Evolutionary conservation across 805 yeast genomes (phyloP).

Genomic region (Candida ulmi): DNA sequence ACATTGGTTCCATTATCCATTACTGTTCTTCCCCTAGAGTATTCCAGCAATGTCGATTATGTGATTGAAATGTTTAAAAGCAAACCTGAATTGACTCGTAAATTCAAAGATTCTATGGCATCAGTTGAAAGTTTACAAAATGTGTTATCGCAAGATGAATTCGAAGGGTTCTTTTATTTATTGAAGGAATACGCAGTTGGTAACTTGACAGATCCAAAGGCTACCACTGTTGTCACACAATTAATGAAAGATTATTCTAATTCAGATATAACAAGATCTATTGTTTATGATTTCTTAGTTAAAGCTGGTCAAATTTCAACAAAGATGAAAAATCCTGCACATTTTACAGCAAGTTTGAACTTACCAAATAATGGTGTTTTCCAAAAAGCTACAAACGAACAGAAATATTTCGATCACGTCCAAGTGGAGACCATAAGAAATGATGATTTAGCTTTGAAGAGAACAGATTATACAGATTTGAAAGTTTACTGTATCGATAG

Average conservation of each 20-base stretch:
- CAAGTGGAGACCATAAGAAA: conserved; percentile 16
- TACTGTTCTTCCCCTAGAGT: conserved; percentile 36
- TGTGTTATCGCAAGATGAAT: conserved; percentile 15
- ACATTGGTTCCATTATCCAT: conserved; percentile 36
- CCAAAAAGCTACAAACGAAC: conserved; percentile 36
- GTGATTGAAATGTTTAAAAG: conserved; percentile 24
- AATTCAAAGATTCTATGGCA: conserved; percentile 15
- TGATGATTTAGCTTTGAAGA: conserved; percentile 16
- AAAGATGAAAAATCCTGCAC: conserved; percentile 38
- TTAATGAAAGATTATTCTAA: conserved; percentile 26
- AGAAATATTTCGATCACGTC: conserved; percentile 32
- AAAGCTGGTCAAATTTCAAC: conserved; percentile 22
- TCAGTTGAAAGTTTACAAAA: conserved; percentile 15
- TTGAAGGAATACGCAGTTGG: conserved; percentile 54
- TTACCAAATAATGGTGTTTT: conserved; percentile 41
- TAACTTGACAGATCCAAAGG: conserved; percentile 39
- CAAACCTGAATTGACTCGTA: conserved; percentile 18
- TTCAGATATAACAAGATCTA: conserved; percentile 45
- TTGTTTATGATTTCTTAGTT: conserved; percentile 46
- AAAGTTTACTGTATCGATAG: conserved; percentile 82
- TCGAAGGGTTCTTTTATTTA: conserved; percentile 36
- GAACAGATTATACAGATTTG: conserved; percentile 38
- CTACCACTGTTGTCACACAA: conserved; percentile 44
- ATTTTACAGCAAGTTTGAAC: conserved; percentile 41
- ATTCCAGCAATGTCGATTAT: conserved; percentile 29